Conservation (phyloP, 768 basidiomycete genomes). For the Xanthoconium purpureum region DNA sequence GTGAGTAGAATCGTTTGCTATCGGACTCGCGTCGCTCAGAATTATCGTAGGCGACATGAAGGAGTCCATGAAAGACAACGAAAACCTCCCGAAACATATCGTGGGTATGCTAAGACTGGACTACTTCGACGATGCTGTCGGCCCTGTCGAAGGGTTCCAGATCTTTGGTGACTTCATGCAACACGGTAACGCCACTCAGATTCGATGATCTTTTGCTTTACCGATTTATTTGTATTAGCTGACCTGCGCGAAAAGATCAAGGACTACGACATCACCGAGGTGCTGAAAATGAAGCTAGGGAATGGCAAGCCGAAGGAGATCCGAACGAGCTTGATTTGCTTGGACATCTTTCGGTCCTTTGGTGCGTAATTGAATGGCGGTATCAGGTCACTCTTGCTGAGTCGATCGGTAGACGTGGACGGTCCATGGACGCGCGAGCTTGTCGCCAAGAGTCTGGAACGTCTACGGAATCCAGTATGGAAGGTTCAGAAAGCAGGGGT, state of each 20-base stretch:
- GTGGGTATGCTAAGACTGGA: conserved; percentile 24
- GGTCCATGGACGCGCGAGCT: conserved; percentile 13
- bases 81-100: conserved; percentile 14
- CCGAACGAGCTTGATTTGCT: conserved; percentile 22
- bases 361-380: conserved; percentile 3
- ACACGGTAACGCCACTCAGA: conserved; percentile 6
- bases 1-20: conserved; percentile 4
- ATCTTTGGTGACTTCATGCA: conserved; percentile 22
- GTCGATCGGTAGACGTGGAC: not conserved
- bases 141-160: conserved; percentile 24
- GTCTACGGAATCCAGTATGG: conserved; percentile 5
- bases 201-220: too few species aligned
- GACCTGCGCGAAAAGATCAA: conserved; percentile 14
- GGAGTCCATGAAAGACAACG: conserved; percentile 3
- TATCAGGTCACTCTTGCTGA: not conserved
- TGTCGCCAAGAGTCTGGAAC: conserved; percentile 8
- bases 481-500: conserved; percentile 24
- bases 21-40: not conserved
- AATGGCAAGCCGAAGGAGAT: conserved; percentile 13
- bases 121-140: conserved; percentile 26
- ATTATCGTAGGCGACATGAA: conserved; percentile 13
- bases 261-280: conserved; percentile 14
- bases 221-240: conserved; percentile 1
- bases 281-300: conserved; percentile 15
- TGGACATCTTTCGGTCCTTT: conserved; percentile 22